Evolutionary conservation across 306 rosid species (phyloP).

Genomic region (Rosa persica): DNA sequence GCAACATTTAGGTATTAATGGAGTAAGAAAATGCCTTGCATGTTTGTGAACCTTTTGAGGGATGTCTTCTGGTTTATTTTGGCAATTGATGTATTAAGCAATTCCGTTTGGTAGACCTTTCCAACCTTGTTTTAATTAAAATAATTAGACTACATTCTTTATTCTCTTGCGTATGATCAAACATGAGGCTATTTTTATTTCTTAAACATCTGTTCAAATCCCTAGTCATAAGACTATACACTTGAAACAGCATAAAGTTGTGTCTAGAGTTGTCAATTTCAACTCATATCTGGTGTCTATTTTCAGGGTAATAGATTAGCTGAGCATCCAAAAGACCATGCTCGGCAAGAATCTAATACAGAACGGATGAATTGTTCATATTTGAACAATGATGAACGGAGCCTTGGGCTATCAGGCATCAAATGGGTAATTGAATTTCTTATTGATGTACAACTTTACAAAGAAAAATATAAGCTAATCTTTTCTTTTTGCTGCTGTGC

Average conservation of each 20-base stretch:
- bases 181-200: neutral
- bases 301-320: constrained; percentile 48
- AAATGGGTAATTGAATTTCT: constrained; percentile 61
- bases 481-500: constrained; percentile 17
- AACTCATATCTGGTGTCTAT: neutral
- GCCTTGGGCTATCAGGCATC: constrained; percentile 84
- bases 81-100: neutral
- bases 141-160: neutral
- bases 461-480: constrained; percentile 13
- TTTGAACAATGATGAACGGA: constrained; percentile 56
- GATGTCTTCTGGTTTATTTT: neutral
- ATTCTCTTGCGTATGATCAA: neutral
- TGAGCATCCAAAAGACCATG: constrained; percentile 38
- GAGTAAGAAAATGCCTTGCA: neutral
- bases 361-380: constrained; percentile 41
- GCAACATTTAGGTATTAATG: neutral
- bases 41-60: neutral
- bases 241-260: constrained; percentile 8
- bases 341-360: constrained; percentile 40
- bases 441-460: neutral
- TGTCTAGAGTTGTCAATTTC: neutral
- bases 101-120: neutral
- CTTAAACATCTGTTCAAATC: neutral
- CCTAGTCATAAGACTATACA: constrained; percentile 1
- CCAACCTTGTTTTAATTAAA: neutral